These are phyloP conservation scores for Termitomyces sp. DNA, from an alignment of 768 basidiomycete species.

Conservation along the genomic window DNA sequence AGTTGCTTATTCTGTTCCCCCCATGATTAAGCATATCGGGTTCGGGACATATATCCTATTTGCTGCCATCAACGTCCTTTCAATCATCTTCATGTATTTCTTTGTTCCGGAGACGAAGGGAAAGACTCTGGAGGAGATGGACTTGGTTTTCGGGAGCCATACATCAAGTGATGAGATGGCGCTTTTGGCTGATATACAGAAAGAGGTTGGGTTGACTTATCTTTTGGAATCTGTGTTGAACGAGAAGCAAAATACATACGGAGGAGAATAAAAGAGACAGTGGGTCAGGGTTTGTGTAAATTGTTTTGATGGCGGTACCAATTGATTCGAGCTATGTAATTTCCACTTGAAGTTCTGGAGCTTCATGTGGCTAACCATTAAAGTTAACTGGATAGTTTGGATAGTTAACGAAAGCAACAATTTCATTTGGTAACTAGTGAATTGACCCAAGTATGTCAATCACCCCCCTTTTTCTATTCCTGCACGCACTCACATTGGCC, in stretches of 20 bases:
- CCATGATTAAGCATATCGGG: constrained; percentile 27
- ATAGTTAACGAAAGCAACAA: too few species aligned
- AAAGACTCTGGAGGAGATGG: constrained; percentile 26
- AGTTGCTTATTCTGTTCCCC: constrained; percentile 24
- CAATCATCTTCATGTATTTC: constrained; percentile 21
- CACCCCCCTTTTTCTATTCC: too few species aligned
- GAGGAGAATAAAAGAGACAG: neutral
- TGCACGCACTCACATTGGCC: too few species aligned
- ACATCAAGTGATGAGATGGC: constrained; percentile 12
- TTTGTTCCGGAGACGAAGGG: constrained; percentile 25
- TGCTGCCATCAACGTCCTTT: constrained; percentile 21
- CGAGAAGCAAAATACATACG: neutral
- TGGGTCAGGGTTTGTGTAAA: neutral
- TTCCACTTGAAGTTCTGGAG: neutral
- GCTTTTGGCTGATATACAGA: constrained; percentile 12
- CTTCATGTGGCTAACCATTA: too few species aligned
- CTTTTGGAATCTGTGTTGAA: neutral
- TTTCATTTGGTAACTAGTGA: too few species aligned
- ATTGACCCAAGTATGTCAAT: neutral
- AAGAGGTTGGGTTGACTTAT: constrained; percentile 11
- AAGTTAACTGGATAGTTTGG: too few species aligned
- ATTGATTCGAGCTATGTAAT: neutral
- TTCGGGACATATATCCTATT: constrained; percentile 31
- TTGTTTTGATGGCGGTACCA: neutral
- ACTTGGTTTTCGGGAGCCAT: constrained; percentile 14